Evolutionary conservation across 2,329 filamentous ascomycete genomes (phyloP).

Genomic region (Elsinoe batatas): DNA sequence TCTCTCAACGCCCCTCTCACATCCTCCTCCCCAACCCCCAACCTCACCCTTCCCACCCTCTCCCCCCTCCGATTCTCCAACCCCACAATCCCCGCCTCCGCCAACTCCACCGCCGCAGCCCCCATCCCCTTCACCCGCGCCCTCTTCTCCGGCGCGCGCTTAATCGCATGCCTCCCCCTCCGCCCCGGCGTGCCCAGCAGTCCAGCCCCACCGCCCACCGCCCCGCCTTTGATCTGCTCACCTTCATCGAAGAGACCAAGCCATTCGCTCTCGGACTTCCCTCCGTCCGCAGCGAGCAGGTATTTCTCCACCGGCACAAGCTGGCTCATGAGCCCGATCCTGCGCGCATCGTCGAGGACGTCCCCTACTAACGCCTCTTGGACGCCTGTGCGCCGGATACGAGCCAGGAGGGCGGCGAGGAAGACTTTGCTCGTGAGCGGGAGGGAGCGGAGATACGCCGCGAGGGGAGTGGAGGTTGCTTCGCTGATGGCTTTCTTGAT

Average conservation of each 20-base stretch:
- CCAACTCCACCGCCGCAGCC: constrained; percentile 68
- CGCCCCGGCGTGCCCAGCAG: constrained; percentile 23
- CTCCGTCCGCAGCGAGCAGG: constrained; percentile 38
- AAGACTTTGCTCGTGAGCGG: constrained; percentile 77
- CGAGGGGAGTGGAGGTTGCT: constrained; percentile 83
- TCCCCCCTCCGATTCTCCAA: constrained; percentile 71
- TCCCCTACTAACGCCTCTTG: constrained; percentile 83
- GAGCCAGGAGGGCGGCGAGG: constrained; percentile 68
- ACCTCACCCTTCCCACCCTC: constrained; percentile 72
- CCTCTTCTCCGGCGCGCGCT: constrained; percentile 25
- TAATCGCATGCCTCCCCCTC: constrained; percentile 24
- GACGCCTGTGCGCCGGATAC: constrained; percentile 72
- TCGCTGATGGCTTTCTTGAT: constrained; percentile 93
- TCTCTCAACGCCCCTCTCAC: constrained; percentile 79
- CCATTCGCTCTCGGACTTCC: constrained; percentile 1
- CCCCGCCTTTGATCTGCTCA: constrained; percentile 17
- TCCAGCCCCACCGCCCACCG: constrained; percentile 22
- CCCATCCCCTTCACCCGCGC: constrained; percentile 53
- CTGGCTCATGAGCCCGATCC: constrained; percentile 53
- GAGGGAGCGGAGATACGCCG: constrained; percentile 75
- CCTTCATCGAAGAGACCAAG: not conserved
- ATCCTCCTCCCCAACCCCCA: constrained; percentile 85
- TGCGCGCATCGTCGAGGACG: constrained; percentile 74
- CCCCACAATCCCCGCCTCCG: constrained; percentile 78
- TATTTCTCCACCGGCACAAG: constrained; percentile 52